These are phyloP conservation scores for Mariannaea elegans DNA, from an alignment of 2,329 filamentous ascomycete genomes.

Conservation along the genomic window DNA sequence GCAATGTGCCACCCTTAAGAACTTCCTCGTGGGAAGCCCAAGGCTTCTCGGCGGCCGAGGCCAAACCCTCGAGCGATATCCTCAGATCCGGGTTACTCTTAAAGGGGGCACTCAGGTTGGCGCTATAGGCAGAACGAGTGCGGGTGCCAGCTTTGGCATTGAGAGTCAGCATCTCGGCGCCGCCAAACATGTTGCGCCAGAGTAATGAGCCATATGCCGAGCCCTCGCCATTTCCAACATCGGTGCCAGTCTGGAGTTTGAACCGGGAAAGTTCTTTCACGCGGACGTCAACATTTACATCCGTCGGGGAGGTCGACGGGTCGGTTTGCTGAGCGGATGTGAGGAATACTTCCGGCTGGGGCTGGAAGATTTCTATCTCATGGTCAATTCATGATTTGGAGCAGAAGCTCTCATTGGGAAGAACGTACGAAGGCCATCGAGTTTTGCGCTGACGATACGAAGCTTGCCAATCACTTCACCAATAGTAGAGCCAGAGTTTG, in stretches of 20 bases:
- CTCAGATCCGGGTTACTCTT: conserved; percentile 84
- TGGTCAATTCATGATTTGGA: conserved; percentile 25
- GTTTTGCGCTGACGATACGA: conserved; percentile 74
- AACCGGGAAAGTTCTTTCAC: conserved; percentile 85
- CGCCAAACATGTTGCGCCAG: conserved; percentile 92
- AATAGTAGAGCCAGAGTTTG: conserved; percentile 76
- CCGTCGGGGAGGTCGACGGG: conserved; percentile 75
- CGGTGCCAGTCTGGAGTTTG: conserved; percentile 92
- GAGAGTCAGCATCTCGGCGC: conserved; percentile 87
- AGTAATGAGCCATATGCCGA: conserved; percentile 90
- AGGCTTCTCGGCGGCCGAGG: conserved; percentile 85
- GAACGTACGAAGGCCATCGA: conserved; percentile 78
- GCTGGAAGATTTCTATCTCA: conserved; percentile 81
- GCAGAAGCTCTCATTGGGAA: background rate
- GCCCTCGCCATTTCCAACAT: conserved; percentile 92
- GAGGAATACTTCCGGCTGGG: conserved; percentile 82
- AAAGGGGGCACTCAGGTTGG: conserved; percentile 83
- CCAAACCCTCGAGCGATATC: conserved; percentile 80
- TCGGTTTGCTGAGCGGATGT: conserved; percentile 77
- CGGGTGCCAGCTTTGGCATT: conserved; percentile 90
- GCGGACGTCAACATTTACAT: conserved; percentile 84
- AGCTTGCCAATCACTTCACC: conserved; percentile 80
- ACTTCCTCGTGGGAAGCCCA: conserved; percentile 96
- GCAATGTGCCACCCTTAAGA: conserved; percentile 78
- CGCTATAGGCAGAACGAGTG: conserved; percentile 90